Percentiles rank a stretch among this genome's conserved stretches.
Conservation (phyloP, 345 rosid species). For the Garcia nutans region DNA sequence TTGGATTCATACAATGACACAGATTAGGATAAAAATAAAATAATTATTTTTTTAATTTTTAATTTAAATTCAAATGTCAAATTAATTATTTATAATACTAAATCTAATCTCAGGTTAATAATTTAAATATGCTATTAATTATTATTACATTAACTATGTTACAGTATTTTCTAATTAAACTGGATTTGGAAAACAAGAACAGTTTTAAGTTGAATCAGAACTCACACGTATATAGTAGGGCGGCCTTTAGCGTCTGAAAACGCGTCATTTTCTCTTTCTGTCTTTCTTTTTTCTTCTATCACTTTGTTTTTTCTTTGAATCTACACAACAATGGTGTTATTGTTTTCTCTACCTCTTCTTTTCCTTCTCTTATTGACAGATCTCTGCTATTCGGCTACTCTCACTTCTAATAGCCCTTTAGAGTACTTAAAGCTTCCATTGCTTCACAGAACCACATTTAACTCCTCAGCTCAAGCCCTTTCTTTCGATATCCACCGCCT, state of each 20-base stretch:
- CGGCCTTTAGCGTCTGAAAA: background rate
- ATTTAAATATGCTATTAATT: too few relatives aligned
- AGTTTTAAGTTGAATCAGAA: background rate
- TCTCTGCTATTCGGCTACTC: constrained; percentile 1
- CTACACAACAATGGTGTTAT: constrained; percentile 19
- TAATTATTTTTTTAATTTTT: too few relatives aligned
- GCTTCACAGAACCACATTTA: constrained; percentile 44
- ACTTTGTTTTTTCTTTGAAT: background rate
- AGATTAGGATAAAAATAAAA: too few relatives aligned
- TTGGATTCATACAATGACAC: too few relatives aligned
- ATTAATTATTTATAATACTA: too few relatives aligned
- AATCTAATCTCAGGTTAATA: too few relatives aligned
- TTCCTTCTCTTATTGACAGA: background rate
- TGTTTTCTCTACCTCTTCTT: constrained; percentile 4
- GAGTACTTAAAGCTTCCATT: constrained; percentile 66
- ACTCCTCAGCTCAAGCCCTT: constrained; percentile 42
- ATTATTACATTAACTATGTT: too few relatives aligned
- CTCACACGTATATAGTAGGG: background rate
- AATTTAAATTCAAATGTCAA: too few relatives aligned
- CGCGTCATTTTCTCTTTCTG: background rate
- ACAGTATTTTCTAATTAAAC: too few relatives aligned
- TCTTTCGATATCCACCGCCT: constrained; percentile 51
- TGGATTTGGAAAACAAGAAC: too few relatives aligned
- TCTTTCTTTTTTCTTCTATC: background rate
- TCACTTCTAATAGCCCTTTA: constrained; percentile 16